Conservation (phyloP, 1,284 basidiomycete genomes). For the Erythrobasidium hasegawianum region DNA sequence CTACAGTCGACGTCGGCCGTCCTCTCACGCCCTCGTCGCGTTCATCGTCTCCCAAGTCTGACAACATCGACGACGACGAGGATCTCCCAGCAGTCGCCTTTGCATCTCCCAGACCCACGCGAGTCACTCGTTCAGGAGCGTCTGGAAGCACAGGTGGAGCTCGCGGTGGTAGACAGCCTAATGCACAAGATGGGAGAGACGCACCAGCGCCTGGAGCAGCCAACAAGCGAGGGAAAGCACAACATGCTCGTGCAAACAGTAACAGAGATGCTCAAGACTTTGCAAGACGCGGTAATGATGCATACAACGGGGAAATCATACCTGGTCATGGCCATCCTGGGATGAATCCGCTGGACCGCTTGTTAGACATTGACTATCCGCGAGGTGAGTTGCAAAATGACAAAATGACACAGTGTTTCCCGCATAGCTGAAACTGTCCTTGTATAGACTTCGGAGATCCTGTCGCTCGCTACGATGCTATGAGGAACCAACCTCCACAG, state of each 20-base stretch:
- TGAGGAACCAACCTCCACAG: not conserved
- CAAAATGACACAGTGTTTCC: no score
- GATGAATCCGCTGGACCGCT: conserved; percentile 7
- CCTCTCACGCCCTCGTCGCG: conserved; percentile 8
- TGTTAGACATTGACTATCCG: conserved; percentile 26
- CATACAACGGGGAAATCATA: not conserved
- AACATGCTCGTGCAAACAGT: not conserved
- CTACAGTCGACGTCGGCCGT: not conserved
- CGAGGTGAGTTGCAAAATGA: conserved; percentile 25
- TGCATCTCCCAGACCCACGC: not conserved
- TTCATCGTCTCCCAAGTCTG: conserved; percentile 12
- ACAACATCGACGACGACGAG: conserved; percentile 33
- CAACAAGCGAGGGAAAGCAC: conserved; percentile 1
- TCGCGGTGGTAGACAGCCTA: not conserved
- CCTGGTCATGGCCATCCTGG: conserved; percentile 6
- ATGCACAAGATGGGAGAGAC: not conserved
- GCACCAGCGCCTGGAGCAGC: not conserved
- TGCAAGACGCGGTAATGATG: not conserved
- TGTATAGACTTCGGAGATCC: conserved; percentile 12
- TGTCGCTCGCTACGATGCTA: conserved; percentile 10
- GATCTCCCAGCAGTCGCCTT: not conserved
- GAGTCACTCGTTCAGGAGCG: not conserved
- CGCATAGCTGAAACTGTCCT: not conserved
- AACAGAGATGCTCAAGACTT: not conserved
- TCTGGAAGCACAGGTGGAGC: not conserved